These are phyloP conservation scores for Pythium coloratum DNA, from an alignment of 352 stramenopile genomes.

Conservation along the genomic window DNA sequence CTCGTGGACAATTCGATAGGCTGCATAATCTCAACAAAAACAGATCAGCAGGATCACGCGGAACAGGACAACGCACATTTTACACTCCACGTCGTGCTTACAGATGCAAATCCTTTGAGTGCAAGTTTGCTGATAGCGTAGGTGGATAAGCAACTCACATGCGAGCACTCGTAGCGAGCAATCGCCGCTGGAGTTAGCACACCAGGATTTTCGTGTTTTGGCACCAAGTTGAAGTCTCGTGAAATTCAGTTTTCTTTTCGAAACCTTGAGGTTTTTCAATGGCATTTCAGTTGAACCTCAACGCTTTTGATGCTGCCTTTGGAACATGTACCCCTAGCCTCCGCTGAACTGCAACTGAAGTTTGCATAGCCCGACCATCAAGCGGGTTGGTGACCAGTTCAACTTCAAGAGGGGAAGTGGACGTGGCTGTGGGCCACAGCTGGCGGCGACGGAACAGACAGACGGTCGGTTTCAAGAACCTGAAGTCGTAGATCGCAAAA, in stretches of 20 bases:
- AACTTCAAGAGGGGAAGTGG: conserved; percentile 26
- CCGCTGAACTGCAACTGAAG: conserved; percentile 33
- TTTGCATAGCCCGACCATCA: conserved; percentile 23
- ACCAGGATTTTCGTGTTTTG: conserved; percentile 1
- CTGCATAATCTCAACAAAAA: conserved; percentile 10
- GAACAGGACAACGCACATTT: not conserved
- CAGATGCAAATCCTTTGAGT: not conserved
- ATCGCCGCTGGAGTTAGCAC: no score
- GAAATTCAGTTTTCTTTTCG: conserved; percentile 10
- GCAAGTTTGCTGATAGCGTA: not conserved
- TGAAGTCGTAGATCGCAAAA: conserved; percentile 5
- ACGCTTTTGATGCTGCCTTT: not conserved
- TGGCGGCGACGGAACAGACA: not conserved
- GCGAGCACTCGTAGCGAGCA: no score
- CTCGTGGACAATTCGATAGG: not conserved
- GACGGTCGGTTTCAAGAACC: not conserved
- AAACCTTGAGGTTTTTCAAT: conserved; percentile 1
- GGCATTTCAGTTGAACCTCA: conserved; percentile 18
- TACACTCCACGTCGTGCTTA: not conserved
- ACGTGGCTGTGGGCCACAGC: not conserved
- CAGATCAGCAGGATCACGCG: conserved; percentile 15
- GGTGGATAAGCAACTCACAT: no score
- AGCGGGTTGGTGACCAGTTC: conserved; percentile 1
- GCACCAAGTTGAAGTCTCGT: conserved; percentile 11
- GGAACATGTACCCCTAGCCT: conserved; percentile 18